These are phyloP conservation scores for Hyaloperonospora arabidopsidis DNA, from an alignment of 352 stramenopile species.

Conservation along the genomic window DNA sequence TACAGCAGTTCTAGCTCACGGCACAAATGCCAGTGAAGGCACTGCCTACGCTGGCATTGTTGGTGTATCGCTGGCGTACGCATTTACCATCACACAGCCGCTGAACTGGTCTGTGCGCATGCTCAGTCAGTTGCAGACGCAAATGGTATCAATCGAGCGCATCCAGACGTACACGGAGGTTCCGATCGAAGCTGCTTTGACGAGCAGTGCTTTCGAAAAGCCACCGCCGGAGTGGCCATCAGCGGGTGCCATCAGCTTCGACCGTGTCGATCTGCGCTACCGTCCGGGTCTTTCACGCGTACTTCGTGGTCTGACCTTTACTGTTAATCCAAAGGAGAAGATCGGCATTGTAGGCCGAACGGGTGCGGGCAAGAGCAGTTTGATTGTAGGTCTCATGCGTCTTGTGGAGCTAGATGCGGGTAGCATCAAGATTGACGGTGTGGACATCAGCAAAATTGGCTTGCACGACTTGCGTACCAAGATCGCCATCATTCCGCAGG, in stretches of 20 bases:
- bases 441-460: conserved; percentile 50
- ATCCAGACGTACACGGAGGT: conserved; percentile 16
- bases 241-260: conserved; percentile 32
- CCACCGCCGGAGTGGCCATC: conserved; percentile 29
- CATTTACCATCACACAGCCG: conserved; percentile 11
- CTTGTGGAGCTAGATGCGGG: conserved; percentile 35
- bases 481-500: conserved; percentile 66
- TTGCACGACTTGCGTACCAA: conserved; percentile 31
- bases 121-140: conserved; percentile 14
- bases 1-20: conserved; percentile 70
- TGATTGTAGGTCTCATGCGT: conserved; percentile 38
- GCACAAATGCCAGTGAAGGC: conserved; percentile 32
- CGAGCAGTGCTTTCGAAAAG: conserved; percentile 9
- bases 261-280: conserved; percentile 39
- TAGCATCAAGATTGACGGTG: conserved; percentile 76
- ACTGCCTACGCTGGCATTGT: conserved; percentile 22
- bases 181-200: conserved; percentile 10
- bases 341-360: conserved; percentile 52
- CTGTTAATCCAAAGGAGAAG: conserved; percentile 75
- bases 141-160: conserved; percentile 16
- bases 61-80: conserved; percentile 28
- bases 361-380: conserved; percentile 35
- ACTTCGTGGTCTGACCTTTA: conserved; percentile 29
- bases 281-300: conserved; percentile 37
- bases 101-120: conserved; percentile 16